A percentile compares a stretch with the other conserved stretches of the same genome.
Evolutionary conservation across 2,329 filamentous ascomycete genomes (phyloP).

Genomic region (Fusarium sacchari): DNA sequence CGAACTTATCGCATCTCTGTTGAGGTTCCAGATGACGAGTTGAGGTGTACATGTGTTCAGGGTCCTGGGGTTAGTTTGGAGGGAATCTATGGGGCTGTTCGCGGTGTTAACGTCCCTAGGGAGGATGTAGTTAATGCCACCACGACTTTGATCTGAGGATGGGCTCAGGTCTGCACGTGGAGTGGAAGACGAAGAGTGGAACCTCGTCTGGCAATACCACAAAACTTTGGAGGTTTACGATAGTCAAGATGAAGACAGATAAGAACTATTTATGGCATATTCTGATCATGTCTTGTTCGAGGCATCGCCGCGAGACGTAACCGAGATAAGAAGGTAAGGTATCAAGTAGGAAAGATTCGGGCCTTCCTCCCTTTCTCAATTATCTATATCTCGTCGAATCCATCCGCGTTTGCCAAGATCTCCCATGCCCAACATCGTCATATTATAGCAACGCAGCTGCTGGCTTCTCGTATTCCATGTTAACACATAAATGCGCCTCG

Average conservation of each 20-base stretch:
- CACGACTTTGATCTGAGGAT: too few relatives aligned
- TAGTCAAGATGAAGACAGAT: too few relatives aligned
- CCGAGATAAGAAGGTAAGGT: neutral
- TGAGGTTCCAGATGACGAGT: slow-evolving; percentile 13
- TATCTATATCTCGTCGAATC: neutral
- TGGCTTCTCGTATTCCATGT: neutral
- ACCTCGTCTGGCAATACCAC: too few relatives aligned
- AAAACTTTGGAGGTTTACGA: too few relatives aligned
- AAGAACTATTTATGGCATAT: neutral
- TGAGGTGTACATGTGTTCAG: neutral
- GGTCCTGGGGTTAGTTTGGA: neutral
- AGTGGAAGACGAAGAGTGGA: neutral
- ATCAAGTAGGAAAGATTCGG: slow-evolving; percentile 20
- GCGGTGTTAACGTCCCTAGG: neutral
- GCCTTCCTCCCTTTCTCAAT: neutral
- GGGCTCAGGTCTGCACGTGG: neutral
- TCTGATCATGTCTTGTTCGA: neutral
- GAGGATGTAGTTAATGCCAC: neutral
- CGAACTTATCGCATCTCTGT: slow-evolving; percentile 23
- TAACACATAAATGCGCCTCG: neutral
- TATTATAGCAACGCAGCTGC: neutral
- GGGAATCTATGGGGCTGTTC: neutral
- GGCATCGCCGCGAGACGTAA: slow-evolving; percentile 12
- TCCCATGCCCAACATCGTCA: neutral
- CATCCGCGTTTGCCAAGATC: neutral